These are phyloP conservation scores for Hygrocybe coccinea DNA, from an alignment of 768 basidiomycete genomes.

Conservation along the genomic window DNA sequence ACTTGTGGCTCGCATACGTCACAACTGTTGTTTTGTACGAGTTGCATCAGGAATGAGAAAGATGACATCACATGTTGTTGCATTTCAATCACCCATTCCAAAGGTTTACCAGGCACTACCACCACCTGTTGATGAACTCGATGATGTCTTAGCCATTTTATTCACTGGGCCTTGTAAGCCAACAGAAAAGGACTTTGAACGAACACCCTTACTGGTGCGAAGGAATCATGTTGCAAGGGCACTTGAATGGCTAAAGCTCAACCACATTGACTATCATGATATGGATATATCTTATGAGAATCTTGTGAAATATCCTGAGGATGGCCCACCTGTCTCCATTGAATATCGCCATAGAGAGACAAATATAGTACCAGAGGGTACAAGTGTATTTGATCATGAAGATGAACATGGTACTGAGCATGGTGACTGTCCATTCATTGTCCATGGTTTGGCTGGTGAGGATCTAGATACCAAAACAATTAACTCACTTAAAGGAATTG, in stretches of 20 bases:
- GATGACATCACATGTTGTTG: constrained; percentile 10
- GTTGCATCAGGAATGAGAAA: constrained; percentile 19
- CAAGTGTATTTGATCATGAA: constrained; percentile 12
- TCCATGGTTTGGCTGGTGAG: constrained; percentile 34
- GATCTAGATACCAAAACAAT: constrained; percentile 12
- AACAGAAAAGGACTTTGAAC: constrained; percentile 25
- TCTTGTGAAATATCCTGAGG: constrained; percentile 21
- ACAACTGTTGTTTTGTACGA: constrained; percentile 25
- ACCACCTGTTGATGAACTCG: constrained; percentile 27
- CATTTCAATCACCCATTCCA: constrained; percentile 27
- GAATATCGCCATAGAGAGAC: constrained; percentile 13
- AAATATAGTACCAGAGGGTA: constrained; percentile 10
- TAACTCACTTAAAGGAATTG: constrained; percentile 17
- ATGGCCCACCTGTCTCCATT: constrained; percentile 11
- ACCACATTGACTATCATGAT: constrained; percentile 31
- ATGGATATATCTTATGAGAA: constrained; percentile 24
- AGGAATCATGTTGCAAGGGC: constrained; percentile 21
- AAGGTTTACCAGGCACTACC: constrained; percentile 32
- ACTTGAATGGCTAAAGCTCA: constrained; percentile 31
- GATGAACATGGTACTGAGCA: constrained; percentile 19
- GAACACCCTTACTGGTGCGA: constrained; percentile 30
- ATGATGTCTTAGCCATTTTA: constrained; percentile 30
- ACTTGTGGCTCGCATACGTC: constrained; percentile 18
- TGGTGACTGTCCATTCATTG: constrained; percentile 34
- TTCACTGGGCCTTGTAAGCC: constrained; percentile 27